Base-by-base conservation (phyloP, 768 basidiomycete species). In the Mycena chlorophos region DNA sequence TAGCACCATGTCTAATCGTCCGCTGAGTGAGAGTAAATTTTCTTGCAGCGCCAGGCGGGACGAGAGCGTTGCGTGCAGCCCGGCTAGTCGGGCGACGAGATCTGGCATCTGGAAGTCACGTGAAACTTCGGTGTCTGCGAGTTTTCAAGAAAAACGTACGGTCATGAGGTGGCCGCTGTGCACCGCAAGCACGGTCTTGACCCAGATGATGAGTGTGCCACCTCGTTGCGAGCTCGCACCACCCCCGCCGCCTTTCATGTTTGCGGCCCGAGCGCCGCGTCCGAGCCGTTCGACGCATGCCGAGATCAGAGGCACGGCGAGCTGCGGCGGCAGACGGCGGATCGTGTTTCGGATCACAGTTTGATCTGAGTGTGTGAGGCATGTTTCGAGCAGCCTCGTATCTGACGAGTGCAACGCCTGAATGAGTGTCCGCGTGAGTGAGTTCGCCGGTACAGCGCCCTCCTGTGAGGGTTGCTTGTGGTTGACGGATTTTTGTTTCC, bases 321-420 rank as follows among this genome's bases (percentile, higher is more conserved):
- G 77, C 57, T 91, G 89, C 23, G 92, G 86, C 14, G 94, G 97
- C 20, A 99, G 73, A 51, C 89, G 80, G 52, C 85, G 81, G 38
- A 99, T 86, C 1, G 96, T 97, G 66, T 93, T 91, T 43, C 86
- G 81, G 56, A 99, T 89, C 45, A 99, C 76, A 2, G 75, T 69
- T n/a, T 80, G 75, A 64, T 95, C 87, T 17, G 92, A 89, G 71
- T 98, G 91, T 1, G 84, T 76, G 27, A 96, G 73, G 72, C 94
- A 96, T 23, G 88, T 88, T 67, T 97, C 92, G 56, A 98, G 74
- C 31, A 98, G 75, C 10, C 84, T 83, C 2, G 89, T 82, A 75
- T 99, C 97, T 19, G 90, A 88, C 1, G 97, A 98, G 69, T 99
- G 97, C 25, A 99, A 74, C 0, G 97, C 96, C 73, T 99, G 97